phyloP scores from a whole-genome alignment of 768 basidiomycete genomes.

The Rhizopogon salebrosus region DNA sequence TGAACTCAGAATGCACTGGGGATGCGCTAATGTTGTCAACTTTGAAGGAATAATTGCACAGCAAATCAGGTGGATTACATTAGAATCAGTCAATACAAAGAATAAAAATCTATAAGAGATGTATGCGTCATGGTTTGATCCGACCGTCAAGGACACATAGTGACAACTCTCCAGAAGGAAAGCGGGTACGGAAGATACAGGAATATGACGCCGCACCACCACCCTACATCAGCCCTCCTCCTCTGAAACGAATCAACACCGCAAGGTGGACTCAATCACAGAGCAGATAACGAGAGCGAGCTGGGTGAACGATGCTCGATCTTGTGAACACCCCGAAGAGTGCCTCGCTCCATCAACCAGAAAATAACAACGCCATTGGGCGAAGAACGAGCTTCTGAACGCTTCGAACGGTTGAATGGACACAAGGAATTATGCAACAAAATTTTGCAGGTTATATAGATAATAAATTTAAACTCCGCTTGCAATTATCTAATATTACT shows the following conservation, averaged over 20 bases:
- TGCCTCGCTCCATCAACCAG: conserved; percentile 78
- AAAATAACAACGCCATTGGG: conserved; percentile 58
- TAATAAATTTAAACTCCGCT: too few species aligned
- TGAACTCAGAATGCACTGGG: too few species aligned
- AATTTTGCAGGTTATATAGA: too few species aligned
- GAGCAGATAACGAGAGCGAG: conserved; percentile 29
- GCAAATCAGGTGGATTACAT: too few species aligned
- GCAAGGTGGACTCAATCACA: conserved; percentile 41
- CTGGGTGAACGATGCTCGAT: conserved; percentile 32
- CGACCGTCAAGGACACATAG: too few species aligned
- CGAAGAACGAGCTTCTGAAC: conserved; percentile 40
- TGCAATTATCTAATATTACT: too few species aligned
- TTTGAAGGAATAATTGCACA: conserved; percentile 10
- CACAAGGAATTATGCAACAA: too few species aligned
- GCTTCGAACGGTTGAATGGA: too few species aligned
- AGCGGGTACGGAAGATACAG: conserved; percentile 67
- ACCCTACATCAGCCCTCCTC: conserved; percentile 39
- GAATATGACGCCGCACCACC: conserved; percentile 70
- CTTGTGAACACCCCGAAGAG: conserved; percentile 48
- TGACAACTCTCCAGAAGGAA: conserved; percentile 36
- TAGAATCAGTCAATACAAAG: not conserved
- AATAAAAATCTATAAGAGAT: conserved; percentile 17
- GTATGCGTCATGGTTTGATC: conserved; percentile 42
- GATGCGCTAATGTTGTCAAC: too few species aligned
- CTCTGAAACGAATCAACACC: conserved; percentile 49